Percentiles rank a stretch among this genome's conserved stretches.
Conservation (phyloP, 164 flowering plant species). For the Magnolia kwangsiensis region DNA sequence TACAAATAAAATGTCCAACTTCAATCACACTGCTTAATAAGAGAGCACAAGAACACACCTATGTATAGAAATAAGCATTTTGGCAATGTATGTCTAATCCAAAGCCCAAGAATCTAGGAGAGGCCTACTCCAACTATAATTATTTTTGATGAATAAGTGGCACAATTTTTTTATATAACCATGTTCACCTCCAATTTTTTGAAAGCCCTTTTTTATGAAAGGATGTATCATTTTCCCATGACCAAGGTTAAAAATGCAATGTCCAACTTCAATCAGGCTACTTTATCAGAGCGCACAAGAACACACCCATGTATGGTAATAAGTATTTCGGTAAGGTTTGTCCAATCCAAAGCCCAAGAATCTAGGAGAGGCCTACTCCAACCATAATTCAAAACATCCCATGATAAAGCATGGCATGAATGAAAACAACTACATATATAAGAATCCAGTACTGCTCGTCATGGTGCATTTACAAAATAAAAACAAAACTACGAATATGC, state of each 20-base stretch:
- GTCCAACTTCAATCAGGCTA: not conserved
- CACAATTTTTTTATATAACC: not conserved
- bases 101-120: too few species aligned
- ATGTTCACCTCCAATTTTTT: not conserved
- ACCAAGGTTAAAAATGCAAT: not conserved
- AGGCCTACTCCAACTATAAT: too few species aligned
- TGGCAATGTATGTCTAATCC: too few species aligned
- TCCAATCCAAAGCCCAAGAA: too few species aligned
- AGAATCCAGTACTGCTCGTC: too few species aligned
- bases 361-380: too few species aligned
- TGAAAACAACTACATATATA: too few species aligned
- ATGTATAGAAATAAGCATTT: not conserved
- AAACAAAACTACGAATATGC: too few species aligned
- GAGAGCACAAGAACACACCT: not conserved
- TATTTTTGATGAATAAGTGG: not conserved
- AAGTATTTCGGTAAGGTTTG: too few species aligned
- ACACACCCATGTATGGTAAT: not conserved
- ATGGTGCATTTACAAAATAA: too few species aligned
- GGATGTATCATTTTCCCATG: not conserved
- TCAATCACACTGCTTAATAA: not conserved
- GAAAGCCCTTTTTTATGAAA: not conserved
- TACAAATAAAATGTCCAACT: not conserved
- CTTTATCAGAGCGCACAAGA: not conserved
- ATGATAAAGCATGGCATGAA: too few species aligned
- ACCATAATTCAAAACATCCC: too few species aligned